Evolutionary conservation across 2,329 filamentous ascomycete genomes (phyloP), one percentile per base, ranked within the genome.

Genomic region (Aspergillus awamori): DNA sequence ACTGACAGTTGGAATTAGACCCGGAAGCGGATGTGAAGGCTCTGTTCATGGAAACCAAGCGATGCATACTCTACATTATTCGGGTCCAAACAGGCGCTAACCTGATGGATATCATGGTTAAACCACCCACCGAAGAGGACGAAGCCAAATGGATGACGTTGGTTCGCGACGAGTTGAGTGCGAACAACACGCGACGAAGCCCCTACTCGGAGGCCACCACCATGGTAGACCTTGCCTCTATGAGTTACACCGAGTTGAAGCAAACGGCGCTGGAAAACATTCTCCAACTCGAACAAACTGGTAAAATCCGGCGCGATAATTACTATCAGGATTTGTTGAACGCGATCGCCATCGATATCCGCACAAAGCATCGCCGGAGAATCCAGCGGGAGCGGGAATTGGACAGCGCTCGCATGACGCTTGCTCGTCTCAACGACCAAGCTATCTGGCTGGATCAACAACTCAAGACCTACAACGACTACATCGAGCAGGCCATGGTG

Each of bases 251-350:
- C 57, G 92, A 97, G 63, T 86, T 99, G 69, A 99, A 99, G 82
- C 88, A 92, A 57, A 95, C 90, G 61, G 93, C 93, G 3, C 83
- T 99, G 6, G 93, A 99, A 77, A 98, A 98, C 71, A 92, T 99
- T 62, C 88, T 99, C 80, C 86, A 87, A 15, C 85, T 99, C 41
- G 94, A 99, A 78, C 88, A 91, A 66, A 85, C 90, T 72, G 93
- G 93, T 60, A 90, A 93, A 71, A 93, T 99, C 69, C 93, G 89
- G 38, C 83, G 88, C 28, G 82, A 93, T 72, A 98, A 99, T 77
- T 87, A 91, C 74, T 99, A 98, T 79, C 95, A 99, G 79, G 95
- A 99, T 73, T 86, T 99, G n/a, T 86, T 99, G 66, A 99, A 99
- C 73, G 92, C 93, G 64, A 97, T 99, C 70, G 95, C 95, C 2